phyloP scores from a whole-genome alignment of 208 protist genomes.

The Crithidia mellificae region DNA sequence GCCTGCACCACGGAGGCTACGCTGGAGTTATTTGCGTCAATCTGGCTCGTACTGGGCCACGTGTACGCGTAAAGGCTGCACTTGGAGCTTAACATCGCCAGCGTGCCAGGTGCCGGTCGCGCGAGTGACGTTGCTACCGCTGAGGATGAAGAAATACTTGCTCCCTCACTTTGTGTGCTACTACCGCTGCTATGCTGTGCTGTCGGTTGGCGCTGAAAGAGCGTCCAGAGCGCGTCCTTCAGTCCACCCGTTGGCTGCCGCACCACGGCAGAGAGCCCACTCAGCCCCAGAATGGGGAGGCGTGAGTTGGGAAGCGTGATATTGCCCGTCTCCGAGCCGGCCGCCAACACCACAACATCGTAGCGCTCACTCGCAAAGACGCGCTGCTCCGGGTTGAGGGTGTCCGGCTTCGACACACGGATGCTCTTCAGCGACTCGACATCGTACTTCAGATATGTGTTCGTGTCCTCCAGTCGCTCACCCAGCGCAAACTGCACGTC shows the following conservation, averaged over 20 bases:
- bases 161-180: not conserved
- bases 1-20: constrained; percentile 15
- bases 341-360: constrained; percentile 81
- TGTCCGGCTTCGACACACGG: constrained; percentile 42
- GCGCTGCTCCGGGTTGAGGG: constrained; percentile 26
- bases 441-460: constrained; percentile 68
- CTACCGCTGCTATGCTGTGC: not conserved
- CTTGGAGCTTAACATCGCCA: constrained; percentile 31
- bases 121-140: not conserved
- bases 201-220: constrained; percentile 24
- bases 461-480: constrained; percentile 49
- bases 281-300: constrained; percentile 71
- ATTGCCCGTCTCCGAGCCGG: constrained; percentile 54
- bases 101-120: constrained; percentile 13
- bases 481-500: constrained; percentile 62
- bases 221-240: constrained; percentile 28
- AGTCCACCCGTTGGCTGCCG: constrained; percentile 22
- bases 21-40: not conserved
- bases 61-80: constrained; percentile 50
- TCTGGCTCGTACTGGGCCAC: constrained; percentile 2
- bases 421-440: constrained; percentile 63
- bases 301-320: constrained; percentile 61
- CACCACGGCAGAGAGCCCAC: constrained; percentile 47
- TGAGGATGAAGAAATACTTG: not conserved
- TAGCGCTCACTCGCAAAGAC: constrained; percentile 42